These are phyloP conservation scores for Aspergillus eucalypticola DNA, from an alignment of 2,329 filamentous ascomycete genomes.

Conservation along the genomic window DNA sequence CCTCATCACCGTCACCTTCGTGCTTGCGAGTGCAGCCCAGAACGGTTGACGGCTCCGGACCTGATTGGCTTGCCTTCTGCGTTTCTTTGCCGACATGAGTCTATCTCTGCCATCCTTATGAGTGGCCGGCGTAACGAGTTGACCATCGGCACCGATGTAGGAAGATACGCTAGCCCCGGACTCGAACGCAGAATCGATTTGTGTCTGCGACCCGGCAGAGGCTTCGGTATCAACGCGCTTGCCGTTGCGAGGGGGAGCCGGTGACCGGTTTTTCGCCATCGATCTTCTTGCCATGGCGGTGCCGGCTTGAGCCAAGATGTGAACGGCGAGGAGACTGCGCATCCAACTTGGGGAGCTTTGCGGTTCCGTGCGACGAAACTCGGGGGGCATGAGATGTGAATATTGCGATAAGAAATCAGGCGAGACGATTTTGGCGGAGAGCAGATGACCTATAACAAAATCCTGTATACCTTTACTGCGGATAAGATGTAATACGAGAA, in stretches of 20 bases:
- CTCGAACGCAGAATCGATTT: slow-evolving; percentile 46
- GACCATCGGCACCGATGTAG: slow-evolving; percentile 42
- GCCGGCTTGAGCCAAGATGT: slow-evolving; percentile 51
- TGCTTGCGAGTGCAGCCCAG: slow-evolving; percentile 92
- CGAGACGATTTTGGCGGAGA: slow-evolving; percentile 47
- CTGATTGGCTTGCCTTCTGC: slow-evolving; percentile 86
- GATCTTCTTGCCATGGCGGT: slow-evolving; percentile 50
- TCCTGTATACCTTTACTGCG: slow-evolving; percentile 51
- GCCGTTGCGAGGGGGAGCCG: slow-evolving; percentile 40
- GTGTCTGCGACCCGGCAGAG: slow-evolving; percentile 44
- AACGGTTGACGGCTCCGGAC: slow-evolving; percentile 87
- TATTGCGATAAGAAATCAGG: slow-evolving; percentile 46
- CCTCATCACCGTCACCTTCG: slow-evolving; percentile 94
- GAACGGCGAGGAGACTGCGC: slow-evolving; percentile 50
- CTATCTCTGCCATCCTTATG: slow-evolving; percentile 58
- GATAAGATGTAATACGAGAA: slow-evolving; percentile 48
- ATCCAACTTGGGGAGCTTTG: slow-evolving; percentile 49
- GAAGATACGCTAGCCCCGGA: slow-evolving; percentile 45
- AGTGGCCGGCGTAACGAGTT: slow-evolving; percentile 54
- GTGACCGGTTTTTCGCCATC: slow-evolving; percentile 48
- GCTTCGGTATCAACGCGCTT: slow-evolving; percentile 50
- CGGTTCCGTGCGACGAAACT: slow-evolving; percentile 45
- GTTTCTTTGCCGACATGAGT: slow-evolving; percentile 70
- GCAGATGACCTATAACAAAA: slow-evolving; percentile 50
- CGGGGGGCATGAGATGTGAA: slow-evolving; percentile 45